A percentile compares a stretch with the other conserved stretches of the same genome.
Conservation (phyloP, 306 rosid species). For the Ochetophila trinervis region DNA sequence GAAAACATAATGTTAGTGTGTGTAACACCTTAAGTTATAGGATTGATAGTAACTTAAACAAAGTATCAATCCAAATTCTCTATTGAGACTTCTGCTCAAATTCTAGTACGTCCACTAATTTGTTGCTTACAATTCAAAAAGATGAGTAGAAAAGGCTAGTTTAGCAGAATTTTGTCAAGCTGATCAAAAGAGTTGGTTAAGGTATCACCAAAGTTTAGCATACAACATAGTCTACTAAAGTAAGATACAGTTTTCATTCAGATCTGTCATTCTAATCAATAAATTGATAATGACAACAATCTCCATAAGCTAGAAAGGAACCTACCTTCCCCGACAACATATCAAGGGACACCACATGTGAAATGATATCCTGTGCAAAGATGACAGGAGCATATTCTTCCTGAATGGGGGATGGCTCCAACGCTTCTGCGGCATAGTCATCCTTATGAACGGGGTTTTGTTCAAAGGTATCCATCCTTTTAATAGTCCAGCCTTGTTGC, state of each 20-base stretch:
- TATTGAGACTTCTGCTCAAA: no score
- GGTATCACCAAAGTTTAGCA: not conserved
- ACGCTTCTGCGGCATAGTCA: conserved; percentile 61
- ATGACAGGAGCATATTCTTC: conserved; percentile 99
- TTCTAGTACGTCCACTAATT: not conserved
- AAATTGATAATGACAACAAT: conserved; percentile 1
- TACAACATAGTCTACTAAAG: not conserved
- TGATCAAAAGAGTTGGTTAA: not conserved
- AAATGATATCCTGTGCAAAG: conserved; percentile 92
- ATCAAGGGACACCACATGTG: conserved; percentile 84
- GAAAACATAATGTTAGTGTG: not conserved
- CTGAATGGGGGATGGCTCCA: conserved; percentile 70
- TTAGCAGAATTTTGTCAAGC: not conserved
- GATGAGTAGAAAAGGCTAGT: not conserved
- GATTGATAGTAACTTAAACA: no score
- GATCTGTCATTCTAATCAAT: not conserved
- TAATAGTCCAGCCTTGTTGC: conserved; percentile 97
- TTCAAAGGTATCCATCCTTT: conserved; percentile 82
- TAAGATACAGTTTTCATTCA: not conserved
- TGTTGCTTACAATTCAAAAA: not conserved
- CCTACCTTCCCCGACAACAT: conserved; percentile 81
- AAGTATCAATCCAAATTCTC: no score
- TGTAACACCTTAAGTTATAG: not conserved
- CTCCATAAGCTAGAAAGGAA: conserved; percentile 13
- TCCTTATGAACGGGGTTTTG: conserved; percentile 75